Conservation (phyloP, 139 green algal species). For the Volvox reticuliferus region DNA sequence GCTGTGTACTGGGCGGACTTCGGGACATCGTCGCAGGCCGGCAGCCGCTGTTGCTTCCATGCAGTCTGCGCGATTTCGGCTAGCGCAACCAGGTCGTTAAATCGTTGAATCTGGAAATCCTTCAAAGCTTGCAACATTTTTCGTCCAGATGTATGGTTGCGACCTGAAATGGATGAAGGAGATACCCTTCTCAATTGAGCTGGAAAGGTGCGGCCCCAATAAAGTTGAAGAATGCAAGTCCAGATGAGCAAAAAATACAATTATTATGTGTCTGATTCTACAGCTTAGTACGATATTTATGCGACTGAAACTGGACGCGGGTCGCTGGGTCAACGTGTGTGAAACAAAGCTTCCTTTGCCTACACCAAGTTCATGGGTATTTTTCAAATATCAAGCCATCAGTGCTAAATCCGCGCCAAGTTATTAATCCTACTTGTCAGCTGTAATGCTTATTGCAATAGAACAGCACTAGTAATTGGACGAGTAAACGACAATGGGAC, state of each 20-base stretch:
- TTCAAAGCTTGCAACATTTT: slow-evolving; percentile 23
- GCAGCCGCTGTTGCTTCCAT: neutral
- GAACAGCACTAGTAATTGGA: neutral
- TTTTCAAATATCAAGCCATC: too few species aligned
- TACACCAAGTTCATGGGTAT: too few species aligned
- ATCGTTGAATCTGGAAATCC: slow-evolving; percentile 1
- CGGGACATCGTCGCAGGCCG: neutral
- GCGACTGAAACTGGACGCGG: neutral
- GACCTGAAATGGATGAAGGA: neutral
- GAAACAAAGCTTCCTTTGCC: too few species aligned
- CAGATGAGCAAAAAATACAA: too few species aligned
- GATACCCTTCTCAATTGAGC: neutral
- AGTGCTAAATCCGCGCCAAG: too few species aligned
- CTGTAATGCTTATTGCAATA: too few species aligned
- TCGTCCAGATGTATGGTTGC: too few species aligned
- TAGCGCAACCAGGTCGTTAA: neutral
- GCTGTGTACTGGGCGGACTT: slow-evolving; percentile 1
- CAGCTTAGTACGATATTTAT: too few species aligned
- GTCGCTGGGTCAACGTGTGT: neutral
- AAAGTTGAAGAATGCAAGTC: too few species aligned
- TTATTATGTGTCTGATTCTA: too few species aligned
- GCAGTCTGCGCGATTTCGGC: neutral
- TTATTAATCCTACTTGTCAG: too few species aligned
- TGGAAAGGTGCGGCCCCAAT: too few species aligned
- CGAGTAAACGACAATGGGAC: slow-evolving; percentile 7